Base-by-base conservation (phyloP, 768 basidiomycete species). In the Dictyophora rubrovolvata region DNA sequence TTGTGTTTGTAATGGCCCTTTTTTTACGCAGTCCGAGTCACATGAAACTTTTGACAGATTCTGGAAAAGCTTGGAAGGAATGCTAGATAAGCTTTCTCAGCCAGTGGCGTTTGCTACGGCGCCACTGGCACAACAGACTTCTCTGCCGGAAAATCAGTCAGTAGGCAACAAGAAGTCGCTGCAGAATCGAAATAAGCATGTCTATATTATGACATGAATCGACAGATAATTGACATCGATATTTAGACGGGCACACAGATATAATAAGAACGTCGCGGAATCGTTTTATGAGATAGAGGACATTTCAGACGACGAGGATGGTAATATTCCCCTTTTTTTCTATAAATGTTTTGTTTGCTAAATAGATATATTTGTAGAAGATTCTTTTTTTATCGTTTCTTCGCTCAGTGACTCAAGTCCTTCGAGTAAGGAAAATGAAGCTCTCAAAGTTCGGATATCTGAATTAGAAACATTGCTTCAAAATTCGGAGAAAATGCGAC, bases 41-140 rank as follows among this genome's bases (percentile, higher is more conserved):
- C 83, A 86, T 4, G 90, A 93, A 66, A 84, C 88, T 5, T 93
- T 93, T 74, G 89, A 90, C 66, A 81, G 89, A 64, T 93, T 92
- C 66, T 93, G 90, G 90, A 83, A 80, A 64, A 87, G 87, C 53
- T 86, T 91, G 75, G 88, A 92, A 70, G 87, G 84, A 46, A 85
- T 90, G 82, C 70, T 92, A 50, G 88, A 92, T 65, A 86, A 89
- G 65, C 76, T 93, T n/a, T 86, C 87, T 4, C 87, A 89, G 65
- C 80, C 80, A 4, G 83, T 88, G 9, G 90, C 90, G 16, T 93
- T 93, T 66, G 82, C 89, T 5, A 89, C 87, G 7, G 84, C 85
- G 14, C 89, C 91, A 16, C 77, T 92, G n/a, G 56, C 60, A 37
- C 57, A 37, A 33, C 48, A 46, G 49, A 12, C 23, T 23, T 51